A percentile compares a stretch with the other conserved stretches of the same genome.
phyloP scores from a whole-genome alignment of 1,284 basidiomycete species.

The Ceratobasidium sp. region DNA sequence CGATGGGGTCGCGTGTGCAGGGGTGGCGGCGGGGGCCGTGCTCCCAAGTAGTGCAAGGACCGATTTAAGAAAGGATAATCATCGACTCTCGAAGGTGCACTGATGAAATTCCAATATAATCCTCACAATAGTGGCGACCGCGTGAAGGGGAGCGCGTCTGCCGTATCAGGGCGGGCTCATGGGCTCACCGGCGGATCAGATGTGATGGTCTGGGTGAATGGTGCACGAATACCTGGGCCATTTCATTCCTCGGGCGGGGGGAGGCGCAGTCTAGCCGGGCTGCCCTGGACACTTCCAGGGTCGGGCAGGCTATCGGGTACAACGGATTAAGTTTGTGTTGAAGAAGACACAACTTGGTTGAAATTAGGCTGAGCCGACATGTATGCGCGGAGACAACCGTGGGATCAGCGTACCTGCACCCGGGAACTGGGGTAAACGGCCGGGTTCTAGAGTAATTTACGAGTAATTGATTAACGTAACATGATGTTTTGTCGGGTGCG shows the following conservation, averaged over 20 bases:
- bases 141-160: neutral
- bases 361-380: neutral
- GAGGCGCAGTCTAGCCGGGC: conserved; percentile 6
- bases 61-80: conserved; percentile 33
- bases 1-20: conserved; percentile 52
- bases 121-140: neutral
- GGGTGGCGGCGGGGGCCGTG: conserved; percentile 65
- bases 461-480: conserved; percentile 27
- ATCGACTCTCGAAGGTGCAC: conserved; percentile 2
- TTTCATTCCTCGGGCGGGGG: conserved; percentile 36
- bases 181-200: conserved; percentile 19
- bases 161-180: neutral
- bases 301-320: neutral
- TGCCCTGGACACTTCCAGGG: neutral
- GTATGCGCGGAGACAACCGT: conserved; percentile 23
- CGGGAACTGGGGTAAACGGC: conserved; percentile 7
- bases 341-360: neutral
- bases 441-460: conserved; percentile 1
- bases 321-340: conserved; percentile 10
- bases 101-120: conserved; percentile 41
- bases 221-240: conserved; percentile 4
- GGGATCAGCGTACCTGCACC: conserved; percentile 2
- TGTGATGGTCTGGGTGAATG: neutral
- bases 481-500: neutral
- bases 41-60: conserved; percentile 50